Conservation (phyloP, 164 flowering plant species). For the Amborella trichopoda region DNA sequence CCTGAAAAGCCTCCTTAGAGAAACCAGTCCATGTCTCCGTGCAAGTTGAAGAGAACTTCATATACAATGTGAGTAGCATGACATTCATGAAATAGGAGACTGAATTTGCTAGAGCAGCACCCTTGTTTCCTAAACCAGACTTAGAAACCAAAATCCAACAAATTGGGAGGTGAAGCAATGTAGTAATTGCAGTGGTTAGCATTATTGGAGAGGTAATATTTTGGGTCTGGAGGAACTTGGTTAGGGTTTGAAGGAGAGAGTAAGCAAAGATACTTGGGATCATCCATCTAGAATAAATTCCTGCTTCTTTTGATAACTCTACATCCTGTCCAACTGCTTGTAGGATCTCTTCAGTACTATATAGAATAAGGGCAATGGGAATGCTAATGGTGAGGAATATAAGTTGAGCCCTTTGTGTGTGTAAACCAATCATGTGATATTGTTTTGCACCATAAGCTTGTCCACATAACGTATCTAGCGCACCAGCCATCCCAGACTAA, state of each 20-base stretch:
- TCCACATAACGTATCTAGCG: constrained; percentile 14
- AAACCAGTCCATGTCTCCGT: constrained; percentile 14
- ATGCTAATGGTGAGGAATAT: constrained; percentile 7
- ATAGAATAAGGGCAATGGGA: constrained; percentile 6
- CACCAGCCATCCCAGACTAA: constrained; percentile 10
- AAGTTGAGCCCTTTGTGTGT: constrained; percentile 12
- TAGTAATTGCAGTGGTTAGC: constrained; percentile 10
- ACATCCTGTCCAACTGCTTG: constrained; percentile 8
- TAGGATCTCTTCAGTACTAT: constrained; percentile 7
- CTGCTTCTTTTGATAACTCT: constrained; percentile 10
- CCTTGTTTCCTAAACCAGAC: constrained; percentile 9
- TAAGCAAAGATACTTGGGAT: constrained; percentile 11
- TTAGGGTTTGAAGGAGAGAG: constrained; percentile 7
- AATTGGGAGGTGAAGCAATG: constrained; percentile 6
- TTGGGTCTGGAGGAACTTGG: constrained; percentile 13
- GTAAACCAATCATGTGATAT: constrained; percentile 13
- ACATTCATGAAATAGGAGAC: constrained; percentile 12
- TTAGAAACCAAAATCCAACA: constrained; percentile 11
- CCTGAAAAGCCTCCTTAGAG: constrained; percentile 7
- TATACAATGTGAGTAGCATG: constrained; percentile 6
- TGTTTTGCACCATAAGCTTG: constrained; percentile 16
- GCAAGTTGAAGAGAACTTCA: constrained; percentile 12
- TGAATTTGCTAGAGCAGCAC: constrained; percentile 14
- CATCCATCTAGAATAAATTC: constrained; percentile 12
- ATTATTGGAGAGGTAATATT: constrained; percentile 13